These are phyloP conservation scores for Lycium ferocissimum DNA, from an alignment of 257 asterid species.

Conservation along the genomic window DNA sequence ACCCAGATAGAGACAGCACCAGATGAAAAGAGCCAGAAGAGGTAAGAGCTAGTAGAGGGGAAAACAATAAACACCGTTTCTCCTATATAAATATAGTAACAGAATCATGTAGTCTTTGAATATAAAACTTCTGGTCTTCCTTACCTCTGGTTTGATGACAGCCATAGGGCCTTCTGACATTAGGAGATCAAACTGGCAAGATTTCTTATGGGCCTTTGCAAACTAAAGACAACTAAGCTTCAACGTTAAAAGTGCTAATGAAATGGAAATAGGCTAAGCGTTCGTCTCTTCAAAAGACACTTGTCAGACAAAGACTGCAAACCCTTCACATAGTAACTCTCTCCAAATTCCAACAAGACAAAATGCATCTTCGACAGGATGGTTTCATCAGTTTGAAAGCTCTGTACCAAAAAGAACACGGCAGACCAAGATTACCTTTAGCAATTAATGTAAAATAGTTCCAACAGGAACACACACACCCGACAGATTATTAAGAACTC, in stretches of 20 bases:
- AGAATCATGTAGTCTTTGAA: not conserved
- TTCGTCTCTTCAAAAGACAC: constrained; percentile 26
- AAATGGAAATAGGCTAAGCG: not conserved
- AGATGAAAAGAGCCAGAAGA: not conserved
- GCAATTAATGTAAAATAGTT: not conserved
- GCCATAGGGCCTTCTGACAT: constrained; percentile 46
- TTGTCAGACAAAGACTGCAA: constrained; percentile 14
- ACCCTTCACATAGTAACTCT: not conserved
- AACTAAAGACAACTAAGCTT: not conserved
- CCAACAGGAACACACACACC: not conserved
- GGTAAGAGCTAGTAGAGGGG: not conserved
- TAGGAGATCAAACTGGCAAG: constrained; percentile 21
- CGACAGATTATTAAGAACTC: not conserved
- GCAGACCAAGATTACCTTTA: not conserved
- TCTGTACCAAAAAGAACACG: not conserved
- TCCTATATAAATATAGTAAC: not conserved
- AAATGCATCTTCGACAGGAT: constrained; percentile 19
- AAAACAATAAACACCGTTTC: not conserved
- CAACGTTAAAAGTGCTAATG: constrained; percentile 9
- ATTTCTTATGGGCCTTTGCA: constrained; percentile 22
- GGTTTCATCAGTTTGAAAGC: constrained; percentile 30
- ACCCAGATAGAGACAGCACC: constrained; percentile 13
- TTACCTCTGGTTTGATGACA: constrained; percentile 55
- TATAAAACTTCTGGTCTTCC: not conserved
- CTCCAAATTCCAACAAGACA: constrained; percentile 29